phyloP scores from a whole-genome alignment of 805 yeast genomes.

The Lachancea mirantina region DNA sequence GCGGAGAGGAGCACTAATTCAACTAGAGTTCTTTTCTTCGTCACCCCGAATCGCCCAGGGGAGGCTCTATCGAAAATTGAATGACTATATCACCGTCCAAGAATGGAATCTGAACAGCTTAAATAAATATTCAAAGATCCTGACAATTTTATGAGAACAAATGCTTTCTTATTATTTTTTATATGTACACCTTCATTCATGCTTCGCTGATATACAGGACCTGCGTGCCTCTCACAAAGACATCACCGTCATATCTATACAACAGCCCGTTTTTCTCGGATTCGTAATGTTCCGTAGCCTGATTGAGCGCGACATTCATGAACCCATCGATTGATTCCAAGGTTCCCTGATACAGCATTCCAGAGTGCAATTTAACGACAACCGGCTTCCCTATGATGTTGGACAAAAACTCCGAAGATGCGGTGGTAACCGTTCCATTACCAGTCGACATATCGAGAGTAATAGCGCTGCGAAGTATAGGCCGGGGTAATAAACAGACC shows the following conservation, averaged over 20 bases:
- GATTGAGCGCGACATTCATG: conserved; percentile 87
- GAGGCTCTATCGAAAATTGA: too few species aligned
- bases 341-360: conserved; percentile 71
- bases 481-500: too few species aligned
- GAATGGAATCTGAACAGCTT: too few species aligned
- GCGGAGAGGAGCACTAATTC: conserved; percentile 38
- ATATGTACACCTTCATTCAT: conserved; percentile 7
- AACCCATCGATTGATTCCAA: conserved; percentile 91
- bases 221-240: conserved; percentile 32
- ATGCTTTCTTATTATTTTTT: background rate
- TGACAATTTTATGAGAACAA: background rate
- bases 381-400: conserved; percentile 76
- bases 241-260: conserved; percentile 28
- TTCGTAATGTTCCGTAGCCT: conserved; percentile 54
- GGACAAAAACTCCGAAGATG: conserved; percentile 73
- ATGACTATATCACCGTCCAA: too few species aligned
- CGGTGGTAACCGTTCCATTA: conserved; percentile 20
- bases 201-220: conserved; percentile 32
- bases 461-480: too few species aligned
- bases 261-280: conserved; percentile 26
- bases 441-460: conserved; percentile 8
- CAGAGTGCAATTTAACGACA: conserved; percentile 76
- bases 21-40: too few species aligned
- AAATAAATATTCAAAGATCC: background rate
- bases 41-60: too few species aligned